These are phyloP conservation scores for Arachnopeziza araneosa DNA, from an alignment of 2,329 filamentous ascomycete genomes.

Conservation along the genomic window DNA sequence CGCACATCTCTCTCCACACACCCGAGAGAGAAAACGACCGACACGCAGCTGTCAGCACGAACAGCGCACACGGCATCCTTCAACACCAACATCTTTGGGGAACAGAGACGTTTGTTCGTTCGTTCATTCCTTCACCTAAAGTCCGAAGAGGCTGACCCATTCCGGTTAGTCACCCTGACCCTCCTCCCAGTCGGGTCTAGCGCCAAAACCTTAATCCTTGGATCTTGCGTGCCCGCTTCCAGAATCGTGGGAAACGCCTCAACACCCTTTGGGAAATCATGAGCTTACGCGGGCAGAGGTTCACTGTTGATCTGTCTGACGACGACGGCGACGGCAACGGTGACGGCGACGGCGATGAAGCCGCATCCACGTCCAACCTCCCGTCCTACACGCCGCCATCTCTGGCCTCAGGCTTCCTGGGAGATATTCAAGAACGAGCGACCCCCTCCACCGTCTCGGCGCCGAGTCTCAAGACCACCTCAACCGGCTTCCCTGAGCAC, in stretches of 20 bases:
- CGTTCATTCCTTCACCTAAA: too few relatives aligned
- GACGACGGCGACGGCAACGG: conserved; percentile 39
- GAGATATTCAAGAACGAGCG: conserved; percentile 74
- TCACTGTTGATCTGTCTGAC: conserved; percentile 54
- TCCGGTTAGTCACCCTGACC: too few relatives aligned
- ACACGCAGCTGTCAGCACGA: too few relatives aligned
- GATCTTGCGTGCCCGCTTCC: neutral
- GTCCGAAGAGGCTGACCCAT: too few relatives aligned
- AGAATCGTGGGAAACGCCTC: neutral
- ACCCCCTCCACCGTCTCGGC: conserved; percentile 56
- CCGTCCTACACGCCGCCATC: conserved; percentile 24
- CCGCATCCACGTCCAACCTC: conserved; percentile 19
- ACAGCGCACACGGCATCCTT: too few relatives aligned
- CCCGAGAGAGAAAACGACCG: too few relatives aligned
- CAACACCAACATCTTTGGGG: too few relatives aligned
- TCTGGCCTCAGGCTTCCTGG: conserved; percentile 43
- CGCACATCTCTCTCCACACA: too few relatives aligned
- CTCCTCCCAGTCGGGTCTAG: neutral
- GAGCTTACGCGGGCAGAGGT: conserved; percentile 53
- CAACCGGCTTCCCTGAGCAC: conserved; percentile 81
- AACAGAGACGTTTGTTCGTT: too few relatives aligned
- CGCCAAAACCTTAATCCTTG: neutral
- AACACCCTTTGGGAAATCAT: conserved; percentile 27
- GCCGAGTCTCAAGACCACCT: conserved; percentile 49
- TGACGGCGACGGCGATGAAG: too few relatives aligned